Conservation (phyloP, 2,329 filamentous ascomycete species). For the Scytalidium lignicola region DNA sequence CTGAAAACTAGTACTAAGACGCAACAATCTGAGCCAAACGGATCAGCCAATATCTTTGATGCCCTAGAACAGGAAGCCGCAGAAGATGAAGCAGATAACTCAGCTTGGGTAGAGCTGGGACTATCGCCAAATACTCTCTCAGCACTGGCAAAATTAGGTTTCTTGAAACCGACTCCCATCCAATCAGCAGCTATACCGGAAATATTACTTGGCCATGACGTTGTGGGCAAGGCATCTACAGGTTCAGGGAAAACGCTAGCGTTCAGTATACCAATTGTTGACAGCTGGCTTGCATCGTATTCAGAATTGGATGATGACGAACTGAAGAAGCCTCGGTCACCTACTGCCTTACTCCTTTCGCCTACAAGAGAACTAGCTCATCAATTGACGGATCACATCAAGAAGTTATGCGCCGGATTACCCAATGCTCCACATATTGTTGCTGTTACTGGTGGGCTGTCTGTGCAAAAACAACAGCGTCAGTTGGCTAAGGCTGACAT, state of each 20-base stretch:
- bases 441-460: slow-evolving; percentile 85
- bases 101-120: slow-evolving; percentile 70
- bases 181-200: slow-evolving; percentile 76
- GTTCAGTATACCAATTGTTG: slow-evolving; percentile 89
- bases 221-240: slow-evolving; percentile 93
- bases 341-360: slow-evolving; percentile 77
- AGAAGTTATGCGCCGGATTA: slow-evolving; percentile 61
- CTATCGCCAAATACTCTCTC: slow-evolving; percentile 68
- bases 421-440: slow-evolving; percentile 66
- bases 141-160: slow-evolving; percentile 73
- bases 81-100: slow-evolving; percentile 63
- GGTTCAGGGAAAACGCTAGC: slow-evolving; percentile 96
- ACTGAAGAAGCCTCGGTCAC: slow-evolving; percentile 36
- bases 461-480: slow-evolving; percentile 90
- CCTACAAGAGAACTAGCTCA: slow-evolving; percentile 92
- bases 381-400: slow-evolving; percentile 81
- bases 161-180: slow-evolving; percentile 75
- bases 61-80: slow-evolving; percentile 48
- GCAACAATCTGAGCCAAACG: slow-evolving; percentile 26
- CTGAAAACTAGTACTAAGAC: slow-evolving; percentile 23
- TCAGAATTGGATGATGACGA: slow-evolving; percentile 35
- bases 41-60: slow-evolving; percentile 22
- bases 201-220: slow-evolving; percentile 77
- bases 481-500: slow-evolving; percentile 81
- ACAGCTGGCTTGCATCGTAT: slow-evolving; percentile 63